phyloP scores from a whole-genome alignment of 768 basidiomycete species.

The Tulasnella sp. region DNA sequence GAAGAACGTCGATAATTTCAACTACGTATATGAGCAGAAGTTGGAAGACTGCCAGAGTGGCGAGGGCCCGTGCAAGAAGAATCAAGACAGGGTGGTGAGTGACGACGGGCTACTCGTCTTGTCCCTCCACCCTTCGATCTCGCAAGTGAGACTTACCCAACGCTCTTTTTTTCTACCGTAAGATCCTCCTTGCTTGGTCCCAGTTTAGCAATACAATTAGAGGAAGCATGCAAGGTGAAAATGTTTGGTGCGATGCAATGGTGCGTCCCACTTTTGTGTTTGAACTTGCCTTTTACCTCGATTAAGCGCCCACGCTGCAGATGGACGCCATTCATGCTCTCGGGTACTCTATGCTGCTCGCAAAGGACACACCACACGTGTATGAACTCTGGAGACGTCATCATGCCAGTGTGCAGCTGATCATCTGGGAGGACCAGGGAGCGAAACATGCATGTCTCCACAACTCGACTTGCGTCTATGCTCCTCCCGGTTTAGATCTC shows the following conservation, averaged over 20 bases:
- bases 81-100: too few species aligned
- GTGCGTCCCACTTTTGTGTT: background rate
- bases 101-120: too few species aligned
- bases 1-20: too few species aligned
- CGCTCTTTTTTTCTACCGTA: too few species aligned
- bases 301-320: too few species aligned
- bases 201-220: background rate
- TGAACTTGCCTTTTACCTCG: too few species aligned
- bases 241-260: background rate
- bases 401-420: background rate
- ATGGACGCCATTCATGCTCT: background rate
- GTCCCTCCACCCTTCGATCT: background rate
- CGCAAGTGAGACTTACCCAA: background rate
- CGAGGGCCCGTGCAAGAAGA: too few species aligned
- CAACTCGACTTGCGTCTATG: background rate
- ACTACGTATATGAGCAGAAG: too few species aligned
- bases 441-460: background rate
- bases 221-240: background rate
- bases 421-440: background rate
- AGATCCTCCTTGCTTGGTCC: background rate
- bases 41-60: too few species aligned
- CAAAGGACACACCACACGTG: background rate
- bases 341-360: background rate
- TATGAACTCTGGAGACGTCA: background rate
- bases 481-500: background rate